Base-by-base conservation (phyloP, 78 protist genomes). In the Polysphondylium violaceum region DNA sequence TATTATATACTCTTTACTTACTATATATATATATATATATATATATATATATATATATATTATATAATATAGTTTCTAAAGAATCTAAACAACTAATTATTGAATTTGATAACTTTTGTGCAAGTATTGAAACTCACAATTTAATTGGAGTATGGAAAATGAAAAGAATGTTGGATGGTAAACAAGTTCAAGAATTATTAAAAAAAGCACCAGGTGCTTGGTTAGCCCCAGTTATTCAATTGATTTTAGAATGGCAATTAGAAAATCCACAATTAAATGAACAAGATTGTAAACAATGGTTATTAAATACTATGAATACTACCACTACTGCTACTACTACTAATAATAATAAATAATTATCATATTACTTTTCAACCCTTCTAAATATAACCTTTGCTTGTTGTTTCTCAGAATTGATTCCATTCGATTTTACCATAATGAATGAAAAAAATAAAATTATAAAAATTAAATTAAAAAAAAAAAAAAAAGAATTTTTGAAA, bases 201-300 rank as follows among this genome's bases (percentile, higher is more conserved):
- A 35, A 83, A 19, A 83, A 38, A 36, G 43, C 43, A 69, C 71
- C 79, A 2, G 91, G 91, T 31, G 29, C 38, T 21, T 83, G 91
- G 91, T 58, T 83, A 44, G 79, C 91, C 0, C 81, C 81, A 2
- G 65, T 83, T 12, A 29, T 83, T 8, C 91, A 83, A 69, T 41
- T 21, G n/a, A 63, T 83, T 14, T 83, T 83, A 5, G 91, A 79
- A 41, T 83, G 79, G 77, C 91, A 83, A 83, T 59, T 83, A 58
- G 91, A 83, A 40, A 69, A 69, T 47, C 91, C 91, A 27, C 25
- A 50, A 8, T 16, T 14, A 27, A 59, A 6, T 0, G 81, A 69
- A 69, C 47, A 83, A 11, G 67, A 83, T 19, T 83, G 91, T 58
- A 83, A 69, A 69, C 56, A 83, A 68, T 81, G 77, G 76, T 31